Percentiles rank a stretch among this genome's conserved stretches.
Conservation (phyloP, 257 asterid genomes). For the Sherardia arvensis region DNA sequence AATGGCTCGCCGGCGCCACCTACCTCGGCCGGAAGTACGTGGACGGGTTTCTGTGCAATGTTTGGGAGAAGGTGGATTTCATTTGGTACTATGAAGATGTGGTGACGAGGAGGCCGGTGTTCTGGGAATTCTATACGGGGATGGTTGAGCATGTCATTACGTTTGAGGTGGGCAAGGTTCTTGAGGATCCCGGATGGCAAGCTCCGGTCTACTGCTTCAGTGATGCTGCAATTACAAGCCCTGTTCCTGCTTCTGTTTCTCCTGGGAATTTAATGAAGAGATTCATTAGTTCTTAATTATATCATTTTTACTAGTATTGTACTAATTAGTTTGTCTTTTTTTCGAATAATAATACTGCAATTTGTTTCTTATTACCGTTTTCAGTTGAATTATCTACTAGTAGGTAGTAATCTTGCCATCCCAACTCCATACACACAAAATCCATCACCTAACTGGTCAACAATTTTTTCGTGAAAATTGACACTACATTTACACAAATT, state of each 20-base stretch:
- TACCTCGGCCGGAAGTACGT: conserved; percentile 39
- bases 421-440: no score
- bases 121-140: conserved; percentile 58
- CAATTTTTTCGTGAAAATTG: no score
- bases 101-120: conserved; percentile 51
- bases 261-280: conserved; percentile 26
- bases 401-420: no score
- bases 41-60: conserved; percentile 71
- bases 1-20: conserved; percentile 50
- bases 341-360: no score
- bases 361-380: no score
- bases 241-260: conserved; percentile 2
- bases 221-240: neutral
- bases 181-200: conserved; percentile 72
- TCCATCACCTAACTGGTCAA: no score
- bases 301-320: no score
- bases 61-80: conserved; percentile 68
- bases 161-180: conserved; percentile 67
- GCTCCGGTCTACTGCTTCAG: conserved; percentile 62
- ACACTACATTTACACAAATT: no score
- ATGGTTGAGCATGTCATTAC: conserved; percentile 56
- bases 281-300: neutral
- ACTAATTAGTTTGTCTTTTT: no score
- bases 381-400: no score
- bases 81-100: conserved; percentile 70